A percentile compares a stretch with the other conserved stretches of the same genome.
These are phyloP conservation scores for Pyricularia sp. DNA, from an alignment of 2,329 filamentous ascomycete genomes.

Conservation along the genomic window DNA sequence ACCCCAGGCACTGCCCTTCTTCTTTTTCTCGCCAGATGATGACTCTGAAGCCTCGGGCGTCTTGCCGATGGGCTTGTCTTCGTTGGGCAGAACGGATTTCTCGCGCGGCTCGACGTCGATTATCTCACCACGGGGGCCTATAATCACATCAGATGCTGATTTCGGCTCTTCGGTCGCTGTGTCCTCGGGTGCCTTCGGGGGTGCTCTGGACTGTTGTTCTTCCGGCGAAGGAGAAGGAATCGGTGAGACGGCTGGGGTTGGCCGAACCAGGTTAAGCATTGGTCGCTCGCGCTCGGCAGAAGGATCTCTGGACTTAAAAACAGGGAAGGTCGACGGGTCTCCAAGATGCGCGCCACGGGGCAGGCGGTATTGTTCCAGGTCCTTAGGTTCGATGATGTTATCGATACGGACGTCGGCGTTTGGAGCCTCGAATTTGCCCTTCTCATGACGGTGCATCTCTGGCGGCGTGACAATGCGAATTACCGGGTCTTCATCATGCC, in stretches of 20 bases:
- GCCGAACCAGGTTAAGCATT: conserved; percentile 49
- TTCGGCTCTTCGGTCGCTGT: conserved; percentile 16
- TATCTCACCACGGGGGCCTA: not conserved
- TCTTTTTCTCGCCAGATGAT: not conserved
- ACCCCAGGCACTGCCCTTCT: conserved; percentile 37
- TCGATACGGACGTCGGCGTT: conserved; percentile 57
- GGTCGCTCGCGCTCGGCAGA: conserved; percentile 47
- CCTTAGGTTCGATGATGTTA: conserved; percentile 44
- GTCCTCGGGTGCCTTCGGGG: not conserved
- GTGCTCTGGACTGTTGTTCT: conserved; percentile 20
- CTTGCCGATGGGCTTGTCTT: not conserved
- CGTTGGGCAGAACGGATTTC: not conserved
- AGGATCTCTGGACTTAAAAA: conserved; percentile 38
- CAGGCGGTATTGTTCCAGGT: conserved; percentile 28
- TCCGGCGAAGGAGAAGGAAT: conserved; percentile 38
- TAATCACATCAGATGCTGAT: conserved; percentile 14
- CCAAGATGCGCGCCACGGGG: conserved; percentile 14
- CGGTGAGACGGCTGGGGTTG: conserved; percentile 35
- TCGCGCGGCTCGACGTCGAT: conserved; percentile 19
- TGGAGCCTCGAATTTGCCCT: conserved; percentile 45
- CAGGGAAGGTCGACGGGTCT: conserved; percentile 17
- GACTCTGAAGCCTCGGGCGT: not conserved
- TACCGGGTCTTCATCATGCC: conserved; percentile 35
- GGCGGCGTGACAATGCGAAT: conserved; percentile 46
- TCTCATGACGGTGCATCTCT: conserved; percentile 35